A percentile compares a stretch with the other conserved stretches of the same genome.
phyloP scores from a whole-genome alignment of 768 basidiomycete genomes.

The Hysterangium stoloniferum region DNA sequence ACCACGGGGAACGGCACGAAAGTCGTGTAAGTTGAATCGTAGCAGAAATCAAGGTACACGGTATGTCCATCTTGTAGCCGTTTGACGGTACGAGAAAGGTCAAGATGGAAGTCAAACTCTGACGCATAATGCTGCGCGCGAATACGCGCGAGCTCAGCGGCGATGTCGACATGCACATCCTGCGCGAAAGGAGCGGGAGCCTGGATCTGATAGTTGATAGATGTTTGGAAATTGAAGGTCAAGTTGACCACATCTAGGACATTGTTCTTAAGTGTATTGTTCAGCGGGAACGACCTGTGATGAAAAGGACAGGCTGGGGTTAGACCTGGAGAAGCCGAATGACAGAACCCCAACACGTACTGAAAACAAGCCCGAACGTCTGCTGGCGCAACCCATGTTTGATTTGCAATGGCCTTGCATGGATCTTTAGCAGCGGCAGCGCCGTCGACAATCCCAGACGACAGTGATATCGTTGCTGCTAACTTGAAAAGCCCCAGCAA shows the following conservation, averaged over 20 bases:
- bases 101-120: slow-evolving; percentile 50
- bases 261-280: slow-evolving; percentile 40
- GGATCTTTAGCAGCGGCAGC: slow-evolving; percentile 28
- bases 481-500: neutral
- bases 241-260: slow-evolving; percentile 53
- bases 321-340: neutral
- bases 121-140: slow-evolving; percentile 34
- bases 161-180: slow-evolving; percentile 52
- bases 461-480: neutral
- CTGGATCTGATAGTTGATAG: slow-evolving; percentile 49
- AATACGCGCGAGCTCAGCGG: slow-evolving; percentile 42
- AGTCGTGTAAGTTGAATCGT: slow-evolving; percentile 25
- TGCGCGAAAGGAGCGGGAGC: slow-evolving; percentile 45
- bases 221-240: slow-evolving; percentile 53
- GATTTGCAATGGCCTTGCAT: slow-evolving; percentile 44
- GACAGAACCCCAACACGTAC: neutral
- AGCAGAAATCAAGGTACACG: slow-evolving; percentile 47
- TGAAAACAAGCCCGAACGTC: slow-evolving; percentile 45
- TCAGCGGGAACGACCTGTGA: slow-evolving; percentile 35
- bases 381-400: slow-evolving; percentile 47
- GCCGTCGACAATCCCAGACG: neutral
- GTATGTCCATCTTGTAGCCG: slow-evolving; percentile 53
- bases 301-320: no score
- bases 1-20: slow-evolving; percentile 22
- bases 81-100: slow-evolving; percentile 45